phyloP scores from a whole-genome alignment of 164 flowering plant species.

The Euptelea pleiosperma region DNA sequence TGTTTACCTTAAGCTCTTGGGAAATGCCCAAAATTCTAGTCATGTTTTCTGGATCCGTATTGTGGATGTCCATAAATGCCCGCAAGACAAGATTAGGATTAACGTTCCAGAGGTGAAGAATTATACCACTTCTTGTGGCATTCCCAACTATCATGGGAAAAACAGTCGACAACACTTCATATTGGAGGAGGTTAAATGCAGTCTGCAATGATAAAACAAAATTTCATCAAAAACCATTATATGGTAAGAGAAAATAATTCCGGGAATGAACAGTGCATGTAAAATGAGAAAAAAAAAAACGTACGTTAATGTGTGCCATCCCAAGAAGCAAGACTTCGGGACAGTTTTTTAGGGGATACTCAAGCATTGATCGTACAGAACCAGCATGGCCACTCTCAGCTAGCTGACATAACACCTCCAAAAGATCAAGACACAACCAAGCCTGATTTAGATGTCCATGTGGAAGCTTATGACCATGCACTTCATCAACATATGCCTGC shows the following conservation, averaged over 20 bases:
- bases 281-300: background rate
- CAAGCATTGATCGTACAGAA: constrained; percentile 55
- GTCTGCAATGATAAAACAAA: constrained; percentile 51
- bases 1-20: constrained; percentile 70
- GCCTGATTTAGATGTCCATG: constrained; percentile 59
- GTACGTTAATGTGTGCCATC: constrained; percentile 80
- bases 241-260: background rate
- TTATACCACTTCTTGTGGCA: constrained; percentile 34
- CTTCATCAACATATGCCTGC: constrained; percentile 57
- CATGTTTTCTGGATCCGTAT: constrained; percentile 45
- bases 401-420: constrained; percentile 72
- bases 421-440: constrained; percentile 79
- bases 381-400: constrained; percentile 84
- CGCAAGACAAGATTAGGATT: constrained; percentile 62
- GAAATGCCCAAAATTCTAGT: constrained; percentile 58
- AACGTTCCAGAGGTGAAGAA: constrained; percentile 67
- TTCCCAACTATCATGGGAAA: constrained; percentile 55
- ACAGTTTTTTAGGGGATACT: constrained; percentile 65
- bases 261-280: background rate
- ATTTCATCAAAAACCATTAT: constrained; percentile 9
- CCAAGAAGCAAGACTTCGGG: constrained; percentile 79
- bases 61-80: constrained; percentile 51
- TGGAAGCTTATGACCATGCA: constrained; percentile 50
- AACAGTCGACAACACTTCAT: constrained; percentile 57
- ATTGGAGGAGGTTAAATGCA: constrained; percentile 71